These are phyloP conservation scores for Setomelanomma holmii DNA, from an alignment of 2,329 filamentous ascomycete genomes.

Conservation along the genomic window DNA sequence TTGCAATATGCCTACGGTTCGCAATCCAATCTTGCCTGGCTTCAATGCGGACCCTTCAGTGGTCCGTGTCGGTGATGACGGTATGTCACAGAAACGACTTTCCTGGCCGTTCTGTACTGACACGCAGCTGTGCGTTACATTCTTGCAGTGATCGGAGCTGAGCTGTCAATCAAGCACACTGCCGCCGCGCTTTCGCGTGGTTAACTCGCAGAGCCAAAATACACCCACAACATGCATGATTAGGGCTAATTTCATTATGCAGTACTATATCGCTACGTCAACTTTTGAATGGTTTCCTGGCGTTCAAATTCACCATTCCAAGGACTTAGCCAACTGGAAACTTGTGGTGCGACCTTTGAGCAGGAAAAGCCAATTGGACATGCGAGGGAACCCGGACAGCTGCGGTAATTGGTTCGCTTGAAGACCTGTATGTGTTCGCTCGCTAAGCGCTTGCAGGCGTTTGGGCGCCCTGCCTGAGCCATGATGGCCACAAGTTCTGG, in stretches of 20 bases:
- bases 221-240: neutral
- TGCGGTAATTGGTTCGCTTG: constrained; percentile 49
- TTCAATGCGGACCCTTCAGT: constrained; percentile 70
- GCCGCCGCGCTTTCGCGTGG: too few species aligned
- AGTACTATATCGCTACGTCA: constrained; percentile 67
- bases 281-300: constrained; percentile 70
- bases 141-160: neutral
- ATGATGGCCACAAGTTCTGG: constrained; percentile 67
- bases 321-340: constrained; percentile 60
- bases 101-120: too few species aligned
- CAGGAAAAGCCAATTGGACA: constrained; percentile 59
- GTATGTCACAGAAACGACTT: too few species aligned
- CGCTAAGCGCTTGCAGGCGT: constrained; percentile 40
- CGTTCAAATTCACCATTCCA: constrained; percentile 61
- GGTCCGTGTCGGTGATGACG: constrained; percentile 55
- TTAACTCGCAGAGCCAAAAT: too few species aligned
- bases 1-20: constrained; percentile 44
- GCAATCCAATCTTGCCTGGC: constrained; percentile 63
- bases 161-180: too few species aligned
- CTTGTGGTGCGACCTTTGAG: constrained; percentile 62
- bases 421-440: neutral
- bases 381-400: constrained; percentile 60
- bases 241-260: neutral
- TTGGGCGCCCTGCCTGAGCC: constrained; percentile 70
- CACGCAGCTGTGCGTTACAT: constrained; percentile 5